phyloP scores from a whole-genome alignment of 2,329 filamentous ascomycete genomes.

The Phialophora macrospora region DNA sequence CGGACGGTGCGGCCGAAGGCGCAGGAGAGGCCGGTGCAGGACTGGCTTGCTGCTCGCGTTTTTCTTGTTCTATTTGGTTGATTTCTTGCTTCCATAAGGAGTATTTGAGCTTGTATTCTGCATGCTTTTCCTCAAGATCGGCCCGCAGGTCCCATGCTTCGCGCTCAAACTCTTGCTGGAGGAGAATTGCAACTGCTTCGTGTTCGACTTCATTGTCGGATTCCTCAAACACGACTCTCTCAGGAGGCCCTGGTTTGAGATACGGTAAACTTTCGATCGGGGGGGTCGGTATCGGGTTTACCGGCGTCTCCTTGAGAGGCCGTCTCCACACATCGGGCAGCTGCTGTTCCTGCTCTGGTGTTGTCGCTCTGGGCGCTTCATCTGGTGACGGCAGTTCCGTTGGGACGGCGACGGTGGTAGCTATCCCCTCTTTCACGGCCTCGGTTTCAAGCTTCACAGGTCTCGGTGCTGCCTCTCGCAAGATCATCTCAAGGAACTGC shows the following conservation, averaged over 20 bases:
- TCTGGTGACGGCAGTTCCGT: slow-evolving; percentile 38
- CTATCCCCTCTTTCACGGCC: slow-evolving; percentile 49
- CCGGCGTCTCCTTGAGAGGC: slow-evolving; percentile 35
- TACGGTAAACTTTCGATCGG: slow-evolving; percentile 54
- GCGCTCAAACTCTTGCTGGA: slow-evolving; percentile 48
- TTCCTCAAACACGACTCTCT: slow-evolving; percentile 52
- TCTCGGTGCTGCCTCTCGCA: slow-evolving; percentile 42
- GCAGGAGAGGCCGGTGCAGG: slow-evolving; percentile 47
- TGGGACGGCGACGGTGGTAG: slow-evolving; percentile 40
- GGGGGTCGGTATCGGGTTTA: slow-evolving; percentile 43
- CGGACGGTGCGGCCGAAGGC: slow-evolving; percentile 38
- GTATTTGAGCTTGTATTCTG: slow-evolving; percentile 50
- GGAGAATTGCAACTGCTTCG: slow-evolving; percentile 47
- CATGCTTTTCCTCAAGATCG: slow-evolving; percentile 49
- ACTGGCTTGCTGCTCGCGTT: slow-evolving; percentile 45
- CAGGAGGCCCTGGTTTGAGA: slow-evolving; percentile 49
- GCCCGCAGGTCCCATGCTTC: slow-evolving; percentile 46
- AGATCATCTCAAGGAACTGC: slow-evolving; percentile 52
- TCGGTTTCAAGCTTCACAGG: slow-evolving; percentile 46
- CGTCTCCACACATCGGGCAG: slow-evolving; percentile 34
- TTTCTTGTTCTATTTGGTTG: slow-evolving; percentile 50
- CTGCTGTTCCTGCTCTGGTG: slow-evolving; percentile 29
- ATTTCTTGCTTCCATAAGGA: slow-evolving; percentile 53
- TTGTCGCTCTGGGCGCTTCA: slow-evolving; percentile 36
- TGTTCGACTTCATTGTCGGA: slow-evolving; percentile 51